Evolutionary conservation across 768 basidiomycete species (phyloP).

Genomic region (Amyloporia xantha): DNA sequence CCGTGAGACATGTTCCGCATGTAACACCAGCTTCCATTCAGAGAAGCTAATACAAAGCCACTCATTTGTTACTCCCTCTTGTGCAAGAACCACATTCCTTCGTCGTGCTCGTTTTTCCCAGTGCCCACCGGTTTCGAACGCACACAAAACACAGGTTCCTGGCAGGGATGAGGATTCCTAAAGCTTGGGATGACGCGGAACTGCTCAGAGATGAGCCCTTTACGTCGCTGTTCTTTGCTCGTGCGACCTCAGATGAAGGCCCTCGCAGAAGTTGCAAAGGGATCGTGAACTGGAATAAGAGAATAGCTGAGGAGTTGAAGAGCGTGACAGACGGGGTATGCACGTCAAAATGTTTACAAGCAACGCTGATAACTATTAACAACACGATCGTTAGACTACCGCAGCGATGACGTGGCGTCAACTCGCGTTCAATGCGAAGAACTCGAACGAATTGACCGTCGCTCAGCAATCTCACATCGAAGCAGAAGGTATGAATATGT

Average conservation of each 20-base stretch:
- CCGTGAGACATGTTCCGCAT: no score
- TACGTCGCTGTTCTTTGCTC: conserved; percentile 8
- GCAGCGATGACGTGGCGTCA: not conserved
- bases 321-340: not conserved
- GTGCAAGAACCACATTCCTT: no score
- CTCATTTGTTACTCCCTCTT: no score
- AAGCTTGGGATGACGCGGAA: conserved; percentile 11
- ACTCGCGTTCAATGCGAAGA: not conserved
- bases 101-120: no score
- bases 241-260: not conserved
- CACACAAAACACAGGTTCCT: no score
- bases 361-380: not conserved
- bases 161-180: conserved; percentile 10
- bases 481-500: conserved; percentile 5
- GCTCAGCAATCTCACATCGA: not conserved
- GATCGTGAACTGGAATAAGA: conserved; percentile 2
- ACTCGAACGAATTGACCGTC: not conserved
- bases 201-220: conserved; percentile 22
- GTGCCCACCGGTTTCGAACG: no score
- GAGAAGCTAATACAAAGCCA: no score
- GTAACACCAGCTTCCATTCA: no score
- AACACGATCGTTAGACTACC: not conserved
- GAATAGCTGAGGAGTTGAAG: conserved; percentile 2
- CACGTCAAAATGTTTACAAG: not conserved
- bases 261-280: conserved; percentile 1